phyloP scores from a whole-genome alignment of 805 yeast genomes.

The Citeromyces matritensis region DNA sequence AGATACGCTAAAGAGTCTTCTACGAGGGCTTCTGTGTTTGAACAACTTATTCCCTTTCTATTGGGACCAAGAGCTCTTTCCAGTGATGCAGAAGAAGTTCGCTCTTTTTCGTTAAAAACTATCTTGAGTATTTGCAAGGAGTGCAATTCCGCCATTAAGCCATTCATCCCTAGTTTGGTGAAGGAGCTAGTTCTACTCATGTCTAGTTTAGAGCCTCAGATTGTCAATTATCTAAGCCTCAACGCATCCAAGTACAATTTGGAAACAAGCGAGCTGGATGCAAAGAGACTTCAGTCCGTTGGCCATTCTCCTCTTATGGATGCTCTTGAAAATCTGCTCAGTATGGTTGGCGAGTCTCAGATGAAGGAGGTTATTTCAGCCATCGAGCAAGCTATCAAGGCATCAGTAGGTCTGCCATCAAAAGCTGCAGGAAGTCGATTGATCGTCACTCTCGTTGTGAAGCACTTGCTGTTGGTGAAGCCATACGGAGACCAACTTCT shows the following conservation, averaged over 20 bases:
- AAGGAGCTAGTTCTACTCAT: slow-evolving; percentile 56
- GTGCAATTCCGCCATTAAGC: slow-evolving; percentile 27
- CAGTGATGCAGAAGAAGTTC: slow-evolving; percentile 78
- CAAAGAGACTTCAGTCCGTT: slow-evolving; percentile 56
- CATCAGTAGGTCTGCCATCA: slow-evolving; percentile 80
- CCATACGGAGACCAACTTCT: slow-evolving; percentile 52
- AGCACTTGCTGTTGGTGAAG: slow-evolving; percentile 27
- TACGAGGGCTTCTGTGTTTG: slow-evolving; percentile 31
- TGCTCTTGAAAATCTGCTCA: slow-evolving; percentile 60
- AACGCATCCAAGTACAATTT: slow-evolving; percentile 83
- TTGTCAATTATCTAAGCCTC: slow-evolving; percentile 67
- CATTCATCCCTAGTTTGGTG: slow-evolving; percentile 54
- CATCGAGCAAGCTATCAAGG: slow-evolving; percentile 41
- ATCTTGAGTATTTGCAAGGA: slow-evolving; percentile 42
- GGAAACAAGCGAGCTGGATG: slow-evolving; percentile 58
- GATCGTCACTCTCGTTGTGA: slow-evolving; percentile 44
- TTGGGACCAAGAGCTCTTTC: slow-evolving; percentile 66
- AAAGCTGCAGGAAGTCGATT: slow-evolving; percentile 75
- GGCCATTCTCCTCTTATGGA: slow-evolving; percentile 83
- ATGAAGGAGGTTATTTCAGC: slow-evolving; percentile 32
- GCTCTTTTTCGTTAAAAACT: slow-evolving; percentile 59
- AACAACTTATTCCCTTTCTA: slow-evolving; percentile 60
- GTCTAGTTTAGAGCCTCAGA: slow-evolving; percentile 87
- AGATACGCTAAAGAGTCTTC: slow-evolving; percentile 15
- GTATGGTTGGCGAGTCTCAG: slow-evolving; percentile 25